A percentile compares a stretch with the other conserved stretches of the same genome.
phyloP scores from a whole-genome alignment of 345 rosid genomes.

The Eucalyptus lansdowneana region DNA sequence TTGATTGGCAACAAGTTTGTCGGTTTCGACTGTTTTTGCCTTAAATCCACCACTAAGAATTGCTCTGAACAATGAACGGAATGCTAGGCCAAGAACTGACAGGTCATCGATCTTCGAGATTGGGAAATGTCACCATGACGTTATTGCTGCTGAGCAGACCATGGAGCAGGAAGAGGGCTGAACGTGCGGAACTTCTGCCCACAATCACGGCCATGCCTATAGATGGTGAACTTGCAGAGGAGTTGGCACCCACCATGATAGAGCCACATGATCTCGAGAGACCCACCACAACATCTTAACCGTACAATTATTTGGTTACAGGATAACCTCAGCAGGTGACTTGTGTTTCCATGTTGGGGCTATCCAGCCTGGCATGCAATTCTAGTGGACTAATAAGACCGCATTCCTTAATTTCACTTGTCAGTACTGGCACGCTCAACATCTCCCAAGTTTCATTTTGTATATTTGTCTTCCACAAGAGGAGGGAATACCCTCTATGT shows the following conservation, averaged over 20 bases:
- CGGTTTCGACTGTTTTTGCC: neutral
- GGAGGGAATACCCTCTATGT: too few relatives aligned
- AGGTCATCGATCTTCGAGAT: neutral
- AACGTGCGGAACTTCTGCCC: neutral
- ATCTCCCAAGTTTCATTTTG: too few relatives aligned
- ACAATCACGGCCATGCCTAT: neutral
- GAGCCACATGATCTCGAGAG: neutral
- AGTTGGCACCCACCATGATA: neutral
- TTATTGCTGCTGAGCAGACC: neutral
- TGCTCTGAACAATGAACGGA: neutral
- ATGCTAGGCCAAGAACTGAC: neutral
- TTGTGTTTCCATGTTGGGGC: too few relatives aligned
- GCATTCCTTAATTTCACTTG: too few relatives aligned
- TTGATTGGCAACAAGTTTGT: neutral
- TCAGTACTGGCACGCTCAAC: too few relatives aligned
- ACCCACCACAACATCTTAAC: neutral
- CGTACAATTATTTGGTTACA: too few relatives aligned
- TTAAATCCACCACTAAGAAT: neutral
- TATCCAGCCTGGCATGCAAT: too few relatives aligned
- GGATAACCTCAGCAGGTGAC: too few relatives aligned
- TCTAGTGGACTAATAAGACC: too few relatives aligned
- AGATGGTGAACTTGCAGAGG: neutral
- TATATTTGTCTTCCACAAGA: too few relatives aligned
- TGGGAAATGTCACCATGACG: neutral
- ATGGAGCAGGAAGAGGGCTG: neutral